phyloP scores from a whole-genome alignment of 2,329 filamentous ascomycete genomes.

The Pestalotiopsis sp. region DNA sequence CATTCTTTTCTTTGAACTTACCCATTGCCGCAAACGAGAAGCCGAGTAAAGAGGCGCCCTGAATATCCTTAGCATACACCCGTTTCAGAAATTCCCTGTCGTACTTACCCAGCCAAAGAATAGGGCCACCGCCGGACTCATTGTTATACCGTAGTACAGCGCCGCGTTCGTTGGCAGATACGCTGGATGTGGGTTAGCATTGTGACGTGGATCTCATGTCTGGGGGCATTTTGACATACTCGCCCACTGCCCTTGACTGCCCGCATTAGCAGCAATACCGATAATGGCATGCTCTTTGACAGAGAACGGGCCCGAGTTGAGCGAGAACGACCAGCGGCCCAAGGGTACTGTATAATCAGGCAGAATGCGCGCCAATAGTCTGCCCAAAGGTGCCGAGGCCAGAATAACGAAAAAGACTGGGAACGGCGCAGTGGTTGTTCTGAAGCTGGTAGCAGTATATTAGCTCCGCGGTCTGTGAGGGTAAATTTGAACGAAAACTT shows the following conservation, averaged over 20 bases:
- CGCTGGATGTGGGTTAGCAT: background rate
- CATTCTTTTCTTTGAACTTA: background rate
- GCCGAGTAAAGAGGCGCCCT: slow-evolving; percentile 9
- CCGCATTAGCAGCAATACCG: slow-evolving; percentile 46
- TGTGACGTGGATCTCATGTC: background rate
- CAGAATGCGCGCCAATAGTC: slow-evolving; percentile 53
- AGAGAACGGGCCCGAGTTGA: slow-evolving; percentile 60
- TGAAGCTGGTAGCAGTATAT: slow-evolving; percentile 53
- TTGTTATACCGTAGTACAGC: slow-evolving; percentile 55
- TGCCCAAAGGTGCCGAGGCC: slow-evolving; percentile 56
- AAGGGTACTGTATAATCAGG: slow-evolving; percentile 51
- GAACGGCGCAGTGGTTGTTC: slow-evolving; percentile 60
- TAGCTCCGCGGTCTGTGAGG: too few relatives aligned
- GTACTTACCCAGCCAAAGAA: slow-evolving; percentile 56
- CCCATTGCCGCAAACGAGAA: slow-evolving; percentile 12
- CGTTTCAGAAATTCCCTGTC: background rate
- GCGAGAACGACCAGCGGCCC: slow-evolving; percentile 48
- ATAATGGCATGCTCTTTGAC: slow-evolving; percentile 62
- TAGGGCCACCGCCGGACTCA: slow-evolving; percentile 56
- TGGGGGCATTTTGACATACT: background rate
- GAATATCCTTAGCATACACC: background rate
- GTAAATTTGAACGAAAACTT: too few relatives aligned
- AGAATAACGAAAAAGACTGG: slow-evolving; percentile 66
- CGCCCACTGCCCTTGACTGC: slow-evolving; percentile 11
- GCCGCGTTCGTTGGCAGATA: slow-evolving; percentile 8